Evolutionary conservation across 1,284 basidiomycete genomes (phyloP), one percentile per base, ranked within the genome.

Genomic region (Afroboletus lepidellus): DNA sequence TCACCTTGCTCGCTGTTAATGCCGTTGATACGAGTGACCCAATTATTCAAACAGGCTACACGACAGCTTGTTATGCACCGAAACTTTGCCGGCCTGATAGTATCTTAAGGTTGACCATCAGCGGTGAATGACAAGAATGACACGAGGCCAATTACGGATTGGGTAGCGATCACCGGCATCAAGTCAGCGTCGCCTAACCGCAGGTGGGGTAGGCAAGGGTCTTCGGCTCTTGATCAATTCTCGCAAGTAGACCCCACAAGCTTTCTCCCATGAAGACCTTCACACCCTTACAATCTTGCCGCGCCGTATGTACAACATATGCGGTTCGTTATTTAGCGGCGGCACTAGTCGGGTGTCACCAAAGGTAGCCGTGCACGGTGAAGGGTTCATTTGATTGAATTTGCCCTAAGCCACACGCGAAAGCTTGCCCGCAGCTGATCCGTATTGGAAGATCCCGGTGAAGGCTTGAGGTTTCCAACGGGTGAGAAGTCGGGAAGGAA

Each of bases 101-200:
- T 41, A 53, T 48, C 53, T 62, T 54, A 33, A 49, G 37, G 55
- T 49, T 46, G 58, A 15, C 58, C 49, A 48, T 57, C 50, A 64
- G 55, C 21, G 29, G 51, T 46, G 43, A 50, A 53, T 55, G 42
- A 37, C 49, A 54, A 41, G 20, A 41, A 30, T 25, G 45, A 62
- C 65, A 64, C 53, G 63, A 65, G 63, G 65, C 32, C 46, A 51
- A 46, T 57, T 48, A 55, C 37, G 7, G 23, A 44, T 50, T 32
- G 45, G 50, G 43, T 20, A 59, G 50, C 52, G 56, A 64, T 64
- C 55, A 45, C 53, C 45, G 24, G 23, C 49, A 59, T 54, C 51
- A 62, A n/a, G 44, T 48, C 56, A 55, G 46, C 53, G 52, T 57
- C 61, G 56, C 58, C 46, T 68, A 55, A 39, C 37, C 9, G 39